Base-by-base conservation (phyloP, 148 eudicot genomes). In the Silene uniflora region DNA sequence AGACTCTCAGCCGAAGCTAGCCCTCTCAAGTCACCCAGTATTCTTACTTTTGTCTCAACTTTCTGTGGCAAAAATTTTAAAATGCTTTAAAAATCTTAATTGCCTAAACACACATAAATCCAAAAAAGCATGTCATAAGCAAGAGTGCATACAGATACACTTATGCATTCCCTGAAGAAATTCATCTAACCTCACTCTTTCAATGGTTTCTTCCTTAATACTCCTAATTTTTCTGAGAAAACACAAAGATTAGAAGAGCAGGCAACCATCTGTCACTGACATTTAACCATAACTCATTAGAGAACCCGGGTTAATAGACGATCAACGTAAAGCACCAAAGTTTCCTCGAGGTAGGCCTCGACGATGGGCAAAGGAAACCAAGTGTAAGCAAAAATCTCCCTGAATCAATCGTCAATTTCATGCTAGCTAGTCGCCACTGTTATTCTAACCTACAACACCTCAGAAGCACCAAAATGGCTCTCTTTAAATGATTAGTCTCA, bases 161-260 rank as follows among this genome's bases (percentile, higher is more conserved):
- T 91, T 25, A 92, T 87, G 71, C 89, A 91, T 77, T 94, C 98
- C 84, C 97, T 86, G 84, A 91, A 94, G 83, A 94, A 92, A 85
- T 94, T 94, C 98, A 75, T 94, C 98, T 44, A 94, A 86, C 79
- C 97, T 88, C 97, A 94, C 92, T 70, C 97, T 84, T 81, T 94
- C 98, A 83, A 94, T 91, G 24, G 98, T 91, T 86, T 91, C 98
- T 84, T 94, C 97, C 84, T 92, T 94, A 75, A 94, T 86, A 78
- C n/a, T n/a, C n/a, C n/a, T 94, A 86, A 82, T 79, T 87, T 92
- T 94, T 91, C 98, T 94, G 84, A 88, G 84, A 65, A 19, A 72
- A 80, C 74, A 76, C 42, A 62, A 42, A 49, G 21, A 23, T 49
- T 23, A 44, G 27, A 25, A 46, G 39, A 24, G 55, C 52, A 46